A percentile compares a stretch with the other conserved stretches of the same genome.
Conservation (phyloP, 768 basidiomycete species). For the Lactifluus hygrophoroides region DNA sequence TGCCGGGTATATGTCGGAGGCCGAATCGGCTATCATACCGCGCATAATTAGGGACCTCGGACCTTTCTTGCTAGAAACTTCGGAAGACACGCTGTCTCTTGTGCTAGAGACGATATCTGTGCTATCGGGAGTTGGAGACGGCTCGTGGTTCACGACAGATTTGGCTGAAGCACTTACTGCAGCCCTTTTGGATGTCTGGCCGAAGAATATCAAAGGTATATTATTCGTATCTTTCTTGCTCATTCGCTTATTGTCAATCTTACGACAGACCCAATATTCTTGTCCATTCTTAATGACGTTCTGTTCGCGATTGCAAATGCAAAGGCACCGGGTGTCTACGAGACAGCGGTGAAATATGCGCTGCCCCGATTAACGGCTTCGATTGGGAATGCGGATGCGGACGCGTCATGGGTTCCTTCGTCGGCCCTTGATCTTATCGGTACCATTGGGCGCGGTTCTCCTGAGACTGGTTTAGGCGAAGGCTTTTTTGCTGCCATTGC, state of each 20-base stretch:
- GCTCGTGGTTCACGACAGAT: conserved; percentile 62
- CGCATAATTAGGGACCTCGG: conserved; percentile 75
- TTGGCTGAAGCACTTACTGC: conserved; percentile 57
- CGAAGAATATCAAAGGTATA: conserved; percentile 76
- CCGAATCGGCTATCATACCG: conserved; percentile 54
- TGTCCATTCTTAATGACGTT: conserved; percentile 12
- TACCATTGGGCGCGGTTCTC: conserved; percentile 61
- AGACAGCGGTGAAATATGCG: conserved; percentile 61
- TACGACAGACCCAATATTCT: conserved; percentile 71
- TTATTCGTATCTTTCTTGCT: not conserved
- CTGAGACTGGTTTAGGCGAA: conserved; percentile 57
- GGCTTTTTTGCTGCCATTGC: conserved; percentile 75
- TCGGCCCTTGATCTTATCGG: conserved; percentile 78
- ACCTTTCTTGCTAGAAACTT: conserved; percentile 70
- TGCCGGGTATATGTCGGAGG: conserved; percentile 55
- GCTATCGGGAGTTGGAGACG: conserved; percentile 63
- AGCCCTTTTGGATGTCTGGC: conserved; percentile 74
- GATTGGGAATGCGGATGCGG: conserved; percentile 46
- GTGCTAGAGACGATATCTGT: conserved; percentile 81
- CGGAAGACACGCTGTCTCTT: conserved; percentile 83
- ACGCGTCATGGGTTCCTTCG: conserved; percentile 67
- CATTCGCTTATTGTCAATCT: not conserved
- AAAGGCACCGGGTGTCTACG: conserved; percentile 51
- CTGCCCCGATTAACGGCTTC: conserved; percentile 65
- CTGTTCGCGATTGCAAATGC: conserved; percentile 67